Evolutionary conservation across 2,329 filamentous ascomycete species (phyloP), one percentile per base, ranked within the genome.

Genomic region (Verruconis gallopava): DNA sequence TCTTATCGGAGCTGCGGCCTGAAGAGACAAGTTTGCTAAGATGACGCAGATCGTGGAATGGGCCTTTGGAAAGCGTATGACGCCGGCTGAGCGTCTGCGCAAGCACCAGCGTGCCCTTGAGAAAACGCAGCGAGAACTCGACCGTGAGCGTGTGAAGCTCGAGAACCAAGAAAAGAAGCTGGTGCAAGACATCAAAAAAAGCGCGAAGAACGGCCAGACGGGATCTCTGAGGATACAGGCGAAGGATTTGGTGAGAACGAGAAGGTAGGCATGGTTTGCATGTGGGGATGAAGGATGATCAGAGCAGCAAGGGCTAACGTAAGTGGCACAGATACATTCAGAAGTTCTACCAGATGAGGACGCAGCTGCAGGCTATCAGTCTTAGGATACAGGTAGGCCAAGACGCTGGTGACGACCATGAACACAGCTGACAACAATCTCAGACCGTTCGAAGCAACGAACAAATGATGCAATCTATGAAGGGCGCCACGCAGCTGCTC

Each of bases 391-490:
- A 96, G 76, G 85, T 91, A 66, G 41, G 61, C 15, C 35, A 4
- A 5, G 11, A 4, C 20, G 15, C 2, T n/a, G 18, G n/a, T 25
- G 2, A 34, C 17, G 17, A 13, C 4, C 3, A 20, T 19, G 19
- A 43, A 14, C 34, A 34, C n/a, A n/a, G n/a, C 49, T 55, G 20
- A 59, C 40, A 46, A 44, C 30, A 48, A 40, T 18, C 17, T 14
- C 54, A 94, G 85, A 98, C 91, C 38, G 89, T 96, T 49, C 79
- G 91, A 49, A 95, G 88, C 51, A 98, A 98, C 62, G 91, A 98
- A 62, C 89, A 96, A 64, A 98, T 98, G 91, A 95, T 95, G 88
- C 85, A 94, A 63, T 91, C 88, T 5, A 96, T 98, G 91, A 98
- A 95, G 64, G 91, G 91, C 22, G 91, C 91, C 3, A 96, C 91